Evolutionary conservation across 176 grass and related monocot genomes (phyloP).

Genomic region (Bromus sterilis): DNA sequence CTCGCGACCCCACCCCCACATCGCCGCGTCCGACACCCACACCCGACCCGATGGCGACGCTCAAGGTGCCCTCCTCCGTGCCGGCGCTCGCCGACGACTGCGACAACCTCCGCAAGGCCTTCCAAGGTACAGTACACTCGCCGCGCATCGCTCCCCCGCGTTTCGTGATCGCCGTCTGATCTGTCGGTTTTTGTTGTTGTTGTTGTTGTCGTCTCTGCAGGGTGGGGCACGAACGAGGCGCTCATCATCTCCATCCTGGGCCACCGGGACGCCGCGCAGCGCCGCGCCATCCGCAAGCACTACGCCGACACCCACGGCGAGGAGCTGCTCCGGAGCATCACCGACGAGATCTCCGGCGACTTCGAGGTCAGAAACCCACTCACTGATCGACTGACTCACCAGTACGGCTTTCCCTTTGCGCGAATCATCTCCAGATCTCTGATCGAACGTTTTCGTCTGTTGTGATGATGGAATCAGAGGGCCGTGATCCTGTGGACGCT

Average conservation of each 20-base stretch:
- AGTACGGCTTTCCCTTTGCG: background rate
- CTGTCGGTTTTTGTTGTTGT: background rate
- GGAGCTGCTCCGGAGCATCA: slow-evolving; percentile 81
- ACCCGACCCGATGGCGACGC: slow-evolving; percentile 48
- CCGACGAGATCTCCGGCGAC: slow-evolving; percentile 80
- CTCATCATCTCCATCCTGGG: slow-evolving; percentile 92
- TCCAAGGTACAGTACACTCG: slow-evolving; percentile 42
- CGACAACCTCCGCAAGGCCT: slow-evolving; percentile 84
- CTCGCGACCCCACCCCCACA: slow-evolving; percentile 11
- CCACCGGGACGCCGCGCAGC: slow-evolving; percentile 73
- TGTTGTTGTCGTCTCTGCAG: slow-evolving; percentile 11
- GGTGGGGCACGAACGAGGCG: slow-evolving; percentile 87
- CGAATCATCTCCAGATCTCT: background rate
- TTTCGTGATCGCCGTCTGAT: background rate
- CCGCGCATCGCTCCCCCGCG: background rate
- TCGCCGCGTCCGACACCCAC: background rate
- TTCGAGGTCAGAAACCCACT: slow-evolving; percentile 69
- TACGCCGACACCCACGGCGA: slow-evolving; percentile 67
- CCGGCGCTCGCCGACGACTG: slow-evolving; percentile 64
- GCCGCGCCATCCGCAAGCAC: slow-evolving; percentile 57
- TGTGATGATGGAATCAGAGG: slow-evolving; percentile 37
- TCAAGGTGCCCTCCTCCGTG: slow-evolving; percentile 47
- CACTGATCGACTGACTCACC: background rate
- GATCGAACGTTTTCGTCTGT: background rate
- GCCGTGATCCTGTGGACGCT: slow-evolving; percentile 82